These are phyloP conservation scores for Puccinia horiana DNA, from an alignment of 1,284 basidiomycete species.

Conservation along the genomic window DNA sequence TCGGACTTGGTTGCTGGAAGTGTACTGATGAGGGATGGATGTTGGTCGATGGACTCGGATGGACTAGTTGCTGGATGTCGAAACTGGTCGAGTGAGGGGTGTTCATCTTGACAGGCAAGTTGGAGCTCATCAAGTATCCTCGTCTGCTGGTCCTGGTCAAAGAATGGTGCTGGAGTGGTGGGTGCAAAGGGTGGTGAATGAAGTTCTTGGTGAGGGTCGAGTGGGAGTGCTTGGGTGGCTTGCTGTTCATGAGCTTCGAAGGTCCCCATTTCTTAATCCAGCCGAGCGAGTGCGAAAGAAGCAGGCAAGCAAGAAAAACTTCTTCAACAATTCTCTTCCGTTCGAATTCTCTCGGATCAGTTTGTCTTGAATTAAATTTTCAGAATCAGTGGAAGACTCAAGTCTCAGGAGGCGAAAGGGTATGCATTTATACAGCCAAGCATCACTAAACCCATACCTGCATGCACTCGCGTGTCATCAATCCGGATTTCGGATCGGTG, in stretches of 20 bases:
- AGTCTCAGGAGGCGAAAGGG: neutral
- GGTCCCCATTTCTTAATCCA: neutral
- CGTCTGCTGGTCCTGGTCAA: neutral
- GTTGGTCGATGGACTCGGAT: neutral
- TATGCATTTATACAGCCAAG: neutral
- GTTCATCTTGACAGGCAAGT: neutral
- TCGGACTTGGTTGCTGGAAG: neutral
- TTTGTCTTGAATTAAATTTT: no score
- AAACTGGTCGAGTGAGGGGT: neutral
- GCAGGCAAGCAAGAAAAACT: neutral
- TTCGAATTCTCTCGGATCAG: no score
- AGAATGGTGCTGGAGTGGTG: constrained; percentile 29
- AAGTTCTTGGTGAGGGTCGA: neutral
- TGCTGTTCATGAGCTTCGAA: neutral
- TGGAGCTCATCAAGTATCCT: neutral
- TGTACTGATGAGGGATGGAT: neutral
- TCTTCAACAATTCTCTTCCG: neutral
- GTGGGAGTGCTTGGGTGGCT: neutral
- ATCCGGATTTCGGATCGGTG: no score
- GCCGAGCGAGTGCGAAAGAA: neutral
- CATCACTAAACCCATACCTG: neutral
- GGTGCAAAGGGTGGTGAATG: constrained; percentile 30
- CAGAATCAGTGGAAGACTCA: neutral
- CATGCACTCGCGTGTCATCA: neutral
- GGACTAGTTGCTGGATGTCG: neutral